Evolutionary conservation across 179 eudicot species (phyloP).

Genomic region (Camellia oleifera): DNA sequence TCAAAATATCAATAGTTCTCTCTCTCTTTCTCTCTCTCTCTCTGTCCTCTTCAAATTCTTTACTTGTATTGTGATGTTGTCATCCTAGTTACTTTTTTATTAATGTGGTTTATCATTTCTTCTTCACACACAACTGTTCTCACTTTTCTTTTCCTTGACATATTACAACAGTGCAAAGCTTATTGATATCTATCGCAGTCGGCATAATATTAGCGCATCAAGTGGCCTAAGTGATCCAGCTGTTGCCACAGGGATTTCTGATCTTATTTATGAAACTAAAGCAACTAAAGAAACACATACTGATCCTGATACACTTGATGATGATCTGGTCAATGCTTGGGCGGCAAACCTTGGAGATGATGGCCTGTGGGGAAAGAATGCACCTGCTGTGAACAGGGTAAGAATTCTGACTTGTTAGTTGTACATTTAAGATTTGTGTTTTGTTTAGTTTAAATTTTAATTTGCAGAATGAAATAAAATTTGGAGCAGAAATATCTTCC

Average conservation of each 20-base stretch:
- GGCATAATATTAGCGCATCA: slow-evolving; percentile 90
- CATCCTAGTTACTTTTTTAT: background rate
- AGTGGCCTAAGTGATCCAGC: slow-evolving; percentile 88
- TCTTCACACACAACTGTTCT: slow-evolving; percentile 11
- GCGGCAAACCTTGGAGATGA: slow-evolving; percentile 97
- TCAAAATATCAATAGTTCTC: no score
- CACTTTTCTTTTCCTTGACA: slow-evolving; percentile 20
- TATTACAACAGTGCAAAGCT: slow-evolving; percentile 73
- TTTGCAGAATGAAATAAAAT: background rate
- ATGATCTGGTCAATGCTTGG: slow-evolving; percentile 97
- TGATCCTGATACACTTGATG: slow-evolving; percentile 75
- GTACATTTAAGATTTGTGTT: background rate
- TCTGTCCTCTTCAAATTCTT: background rate
- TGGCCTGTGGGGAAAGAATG: slow-evolving; percentile 82
- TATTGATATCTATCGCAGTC: slow-evolving; percentile 81
- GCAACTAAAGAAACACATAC: slow-evolving; percentile 34
- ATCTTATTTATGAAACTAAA: slow-evolving; percentile 80
- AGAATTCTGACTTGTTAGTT: slow-evolving; percentile 21
- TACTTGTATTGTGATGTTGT: background rate
- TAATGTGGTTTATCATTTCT: background rate
- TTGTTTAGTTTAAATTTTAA: background rate
- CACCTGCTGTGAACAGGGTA: slow-evolving; percentile 98
- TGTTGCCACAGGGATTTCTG: slow-evolving; percentile 94
- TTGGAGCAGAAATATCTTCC: background rate
- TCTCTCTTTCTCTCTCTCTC: no score